Evolutionary conservation across 768 basidiomycete genomes (phyloP), one percentile per base, ranked within the genome.

Genomic region (Lactifluus volemus): DNA sequence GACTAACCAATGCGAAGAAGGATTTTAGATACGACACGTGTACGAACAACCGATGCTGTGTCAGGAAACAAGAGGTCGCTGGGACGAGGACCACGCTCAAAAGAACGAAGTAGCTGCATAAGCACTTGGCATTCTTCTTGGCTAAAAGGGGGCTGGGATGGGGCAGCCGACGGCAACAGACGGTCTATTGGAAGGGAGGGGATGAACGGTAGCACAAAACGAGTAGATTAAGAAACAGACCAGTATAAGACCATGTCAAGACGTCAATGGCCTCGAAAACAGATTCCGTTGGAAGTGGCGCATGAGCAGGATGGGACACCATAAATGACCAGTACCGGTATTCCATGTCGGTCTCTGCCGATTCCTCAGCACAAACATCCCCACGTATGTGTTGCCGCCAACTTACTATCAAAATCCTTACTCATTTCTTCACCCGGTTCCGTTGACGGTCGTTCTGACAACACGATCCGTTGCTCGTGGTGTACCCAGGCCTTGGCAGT

Each of bases 281-380:
- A 10, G 85, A 84, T 47, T 76, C 78, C 7, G 73, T 67, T 8
- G 85, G 80, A 30, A 92, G 75, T 0, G 78, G 68, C 8, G 77
- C 74, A 69, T 92, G 90, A 0, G 86, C 87, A 0, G 90, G 90
- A 66, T 92, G 89, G 38, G 80, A 73, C 70, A 90, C 86, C 73
- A 92, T 79, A 68, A 85, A 92, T 6, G 82, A 75, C 91, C 91
- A 92, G 68, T 90, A 92, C 57, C 86, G 77, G 66, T 86, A 89
- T 68, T 89, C 87, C 67, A 84, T 78, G 58, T 91, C 88, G 21
- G 89, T 74, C 49, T 81, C 90, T 91, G 63, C 15, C 10, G 53
- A 29, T 32, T 32, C 21, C n/a, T 45, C 25, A 47, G 41, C 12
- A 49, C 15, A 32, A 14, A 19, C 25, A 14, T 7, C 49, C 21